Percentiles rank a stretch among this genome's conserved stretches.
phyloP scores from a whole-genome alignment of 1,284 basidiomycete species.

The Cystobasidium pallidum region DNA sequence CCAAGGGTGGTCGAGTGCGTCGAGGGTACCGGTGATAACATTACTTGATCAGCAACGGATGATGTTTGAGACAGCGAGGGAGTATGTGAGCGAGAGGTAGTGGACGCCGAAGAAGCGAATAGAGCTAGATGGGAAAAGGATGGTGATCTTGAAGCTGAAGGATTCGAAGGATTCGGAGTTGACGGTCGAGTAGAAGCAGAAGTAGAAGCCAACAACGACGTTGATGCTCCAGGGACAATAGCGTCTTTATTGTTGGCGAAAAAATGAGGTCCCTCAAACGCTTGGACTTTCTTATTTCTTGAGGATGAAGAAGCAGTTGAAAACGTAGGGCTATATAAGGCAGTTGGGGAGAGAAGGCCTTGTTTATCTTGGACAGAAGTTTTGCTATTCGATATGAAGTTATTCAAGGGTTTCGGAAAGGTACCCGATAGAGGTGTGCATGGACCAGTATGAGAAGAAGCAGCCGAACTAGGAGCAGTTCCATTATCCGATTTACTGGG shows the following conservation, averaged over 20 bases:
- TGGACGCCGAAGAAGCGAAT: conserved; percentile 14
- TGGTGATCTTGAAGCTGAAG: conserved; percentile 10
- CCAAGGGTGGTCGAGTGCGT: conserved; percentile 12
- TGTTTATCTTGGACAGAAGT: background rate
- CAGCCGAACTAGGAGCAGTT: conserved; percentile 9
- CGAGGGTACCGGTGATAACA: conserved; percentile 17
- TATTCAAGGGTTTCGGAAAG: background rate
- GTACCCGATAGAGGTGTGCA: conserved; percentile 14
- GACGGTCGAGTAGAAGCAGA: conserved; percentile 2
- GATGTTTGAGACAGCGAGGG: conserved; percentile 1
- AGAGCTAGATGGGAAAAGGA: conserved; percentile 13
- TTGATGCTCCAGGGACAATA: conserved; percentile 27
- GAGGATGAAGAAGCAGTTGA: conserved; percentile 8
- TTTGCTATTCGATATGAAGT: too few species aligned
- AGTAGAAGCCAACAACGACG: conserved; percentile 1
- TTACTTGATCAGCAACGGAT: background rate
- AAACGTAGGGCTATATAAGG: conserved; percentile 33
- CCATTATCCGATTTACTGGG: background rate
- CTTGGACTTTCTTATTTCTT: background rate
- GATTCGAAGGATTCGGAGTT: conserved; percentile 1
- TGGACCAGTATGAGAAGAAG: conserved; percentile 16
- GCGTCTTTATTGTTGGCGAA: conserved; percentile 49
- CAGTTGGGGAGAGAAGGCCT: conserved; percentile 25
- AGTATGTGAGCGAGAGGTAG: background rate
- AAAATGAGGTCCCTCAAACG: conserved; percentile 48